phyloP scores from a whole-genome alignment of 177 flowering plant species.

The Vitis hybrid region DNA sequence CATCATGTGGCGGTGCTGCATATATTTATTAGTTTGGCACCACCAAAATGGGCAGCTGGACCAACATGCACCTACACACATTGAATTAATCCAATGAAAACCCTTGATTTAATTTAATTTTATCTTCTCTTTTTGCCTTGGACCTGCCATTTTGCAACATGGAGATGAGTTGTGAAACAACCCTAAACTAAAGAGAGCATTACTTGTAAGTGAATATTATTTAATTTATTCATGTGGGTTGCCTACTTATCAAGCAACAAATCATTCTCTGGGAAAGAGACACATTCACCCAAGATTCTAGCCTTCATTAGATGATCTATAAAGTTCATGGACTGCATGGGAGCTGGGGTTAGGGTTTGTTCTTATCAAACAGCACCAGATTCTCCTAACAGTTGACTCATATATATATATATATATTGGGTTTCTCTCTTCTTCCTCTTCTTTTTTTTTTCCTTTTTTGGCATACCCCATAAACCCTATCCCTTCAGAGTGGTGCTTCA shows the following conservation, averaged over 20 bases:
- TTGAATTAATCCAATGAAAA: too few relatives aligned
- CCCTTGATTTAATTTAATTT: too few relatives aligned
- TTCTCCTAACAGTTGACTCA: slow-evolving; percentile 20
- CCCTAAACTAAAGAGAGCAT: neutral
- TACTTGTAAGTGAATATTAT: neutral
- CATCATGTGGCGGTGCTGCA: too few relatives aligned
- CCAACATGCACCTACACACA: too few relatives aligned
- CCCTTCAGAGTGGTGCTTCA: slow-evolving; percentile 1
- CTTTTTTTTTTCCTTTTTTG: neutral
- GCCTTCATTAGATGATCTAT: neutral
- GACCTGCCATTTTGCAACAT: neutral
- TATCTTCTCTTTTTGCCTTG: neutral
- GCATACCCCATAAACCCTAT: neutral
- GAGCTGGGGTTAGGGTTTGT: too few relatives aligned
- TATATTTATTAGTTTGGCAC: too few relatives aligned
- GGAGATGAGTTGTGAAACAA: neutral
- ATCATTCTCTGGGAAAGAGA: slow-evolving; percentile 14
- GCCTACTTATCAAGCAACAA: slow-evolving; percentile 23
- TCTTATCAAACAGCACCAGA: slow-evolving; percentile 13
- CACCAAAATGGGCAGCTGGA: too few relatives aligned
- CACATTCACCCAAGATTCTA: slow-evolving; percentile 18
- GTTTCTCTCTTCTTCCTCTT: too few relatives aligned
- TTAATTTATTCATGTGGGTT: neutral
- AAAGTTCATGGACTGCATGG: slow-evolving; percentile 7
- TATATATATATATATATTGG: neutral